These are phyloP conservation scores for Triticum aestivum DNA, from an alignment of 176 grass and related monocot species.

Conservation along the genomic window IWGSC_CS_RefSeq_v2.1 NC_057813.1:695675617-695676116, in stretches of 20 bases:
- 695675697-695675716: not conserved
- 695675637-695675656: not conserved
- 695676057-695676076: not conserved
- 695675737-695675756: too few relatives aligned
- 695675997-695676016: too few relatives aligned
- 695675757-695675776: too few relatives aligned
- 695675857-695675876: too few relatives aligned
- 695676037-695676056: not conserved
- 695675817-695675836: not conserved
- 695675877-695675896: too few relatives aligned
- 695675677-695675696: not conserved
- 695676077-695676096: not conserved
- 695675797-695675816: slow-evolving; percentile 1
- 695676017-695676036: too few relatives aligned
- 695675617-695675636: not conserved
- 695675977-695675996: too few relatives aligned
- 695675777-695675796: too few relatives aligned
- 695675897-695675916: too few relatives aligned
- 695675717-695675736: not conserved
- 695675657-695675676: not conserved
- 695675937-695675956: too few relatives aligned
- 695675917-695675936: too few relatives aligned
- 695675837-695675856: not conserved
- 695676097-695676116: slow-evolving; percentile 5
- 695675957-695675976: too few relatives aligned